Base-by-base conservation (phyloP, 2,329 filamentous ascomycete genomes). In the Penicillium hordei region DNA sequence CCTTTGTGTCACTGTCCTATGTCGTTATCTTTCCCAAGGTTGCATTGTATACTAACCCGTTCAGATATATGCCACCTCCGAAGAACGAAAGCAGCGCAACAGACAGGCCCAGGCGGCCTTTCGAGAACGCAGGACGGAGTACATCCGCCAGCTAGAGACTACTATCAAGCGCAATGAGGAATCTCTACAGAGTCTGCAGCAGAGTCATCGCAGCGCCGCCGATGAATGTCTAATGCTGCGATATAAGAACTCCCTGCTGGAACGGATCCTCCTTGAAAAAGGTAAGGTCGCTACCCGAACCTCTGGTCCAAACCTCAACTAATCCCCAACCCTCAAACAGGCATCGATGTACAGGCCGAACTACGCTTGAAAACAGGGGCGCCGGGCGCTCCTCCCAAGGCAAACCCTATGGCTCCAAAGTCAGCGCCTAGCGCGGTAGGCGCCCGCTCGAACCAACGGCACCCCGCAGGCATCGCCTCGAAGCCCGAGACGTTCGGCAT, bases 141-240 rank as follows among this genome's bases (percentile, higher is more conserved):
- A 99, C 76, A 99, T 99, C 80, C 97, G 97, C 80, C 94, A 99
- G 76, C 85, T 99, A 27, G 94, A 99, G 79, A 91, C 93, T 68
- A 96, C 93, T 55, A 97, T 99, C 77, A 93, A 94, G 71, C 90
- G 94, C 67, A 93, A 97, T 82, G 94, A 99, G 78, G 91, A 95
- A 69, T 93, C 91, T 68, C 82, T 97, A 56, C 90, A 95, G 68
- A 96, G 87, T 70, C 83, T 99, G 59, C 94, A 97, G 78, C 90
- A 93, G 70, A 95, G 92, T 65, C 94, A 97, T 73, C 90, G 94
- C 68, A 93, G 87, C 70, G 94, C 94, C 57, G 92, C 93, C 57
- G 94, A 97, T 75, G 94, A 97, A 77, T 97, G 94, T 74, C 79
- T 97, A 71, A 97, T 99, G 94, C 83, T 99, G 68, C 89, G 94